Percentiles rank a stretch among this genome's conserved stretches.
phyloP scores from a whole-genome alignment of 768 basidiomycete genomes.

The Psilocybe cubensis region DNA sequence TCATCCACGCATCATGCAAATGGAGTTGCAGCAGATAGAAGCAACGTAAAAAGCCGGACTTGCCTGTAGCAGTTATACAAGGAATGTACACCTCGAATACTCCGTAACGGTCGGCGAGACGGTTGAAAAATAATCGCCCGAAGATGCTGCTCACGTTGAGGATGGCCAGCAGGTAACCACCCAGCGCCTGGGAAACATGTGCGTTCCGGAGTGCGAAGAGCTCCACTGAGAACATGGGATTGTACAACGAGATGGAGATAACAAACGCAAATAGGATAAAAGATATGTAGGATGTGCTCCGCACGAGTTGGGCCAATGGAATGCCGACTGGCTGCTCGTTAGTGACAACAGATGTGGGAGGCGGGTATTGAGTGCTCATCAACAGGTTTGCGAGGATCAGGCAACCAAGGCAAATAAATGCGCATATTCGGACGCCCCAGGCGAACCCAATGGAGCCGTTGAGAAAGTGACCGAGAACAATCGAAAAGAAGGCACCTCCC shows the following conservation, averaged over 20 bases:
- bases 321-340: not conserved
- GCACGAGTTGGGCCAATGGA: not conserved
- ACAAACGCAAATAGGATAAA: not conserved
- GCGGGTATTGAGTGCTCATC: not conserved
- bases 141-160: conserved; percentile 5
- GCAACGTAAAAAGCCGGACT: not conserved
- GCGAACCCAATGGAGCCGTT: not conserved
- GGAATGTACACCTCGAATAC: conserved; percentile 1
- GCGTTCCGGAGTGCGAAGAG: not conserved
- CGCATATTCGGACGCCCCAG: conserved; percentile 1
- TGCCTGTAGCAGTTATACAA: not conserved
- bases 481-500: not conserved
- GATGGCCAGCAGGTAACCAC: not conserved
- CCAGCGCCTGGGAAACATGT: not conserved
- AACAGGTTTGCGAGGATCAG: not conserved
- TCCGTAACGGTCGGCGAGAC: conserved; percentile 2
- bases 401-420: not conserved
- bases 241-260: not conserved
- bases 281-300: not conserved
- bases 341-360: not conserved
- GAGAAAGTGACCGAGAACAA: not conserved
- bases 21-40: too few relatives aligned
- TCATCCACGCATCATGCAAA: too few relatives aligned
- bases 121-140: not conserved
- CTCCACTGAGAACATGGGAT: not conserved